phyloP scores from a whole-genome alignment of 2,329 filamentous ascomycete species.

The Fusarium sp. region DNA sequence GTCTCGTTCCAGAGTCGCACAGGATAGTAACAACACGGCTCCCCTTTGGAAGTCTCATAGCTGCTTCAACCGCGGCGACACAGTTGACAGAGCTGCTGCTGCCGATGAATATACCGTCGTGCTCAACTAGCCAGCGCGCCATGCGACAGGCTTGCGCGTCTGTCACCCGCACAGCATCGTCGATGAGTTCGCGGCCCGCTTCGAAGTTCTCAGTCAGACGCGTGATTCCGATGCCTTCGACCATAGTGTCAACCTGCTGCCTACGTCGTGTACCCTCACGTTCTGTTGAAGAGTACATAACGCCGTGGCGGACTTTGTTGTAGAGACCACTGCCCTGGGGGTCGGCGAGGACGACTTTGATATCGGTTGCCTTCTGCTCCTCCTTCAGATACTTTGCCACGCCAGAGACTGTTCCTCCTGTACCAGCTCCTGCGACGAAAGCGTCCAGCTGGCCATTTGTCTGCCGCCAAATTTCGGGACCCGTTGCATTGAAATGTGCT shows the following conservation, averaged over 20 bases:
- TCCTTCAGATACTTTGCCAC: conserved; percentile 86
- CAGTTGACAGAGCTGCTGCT: conserved; percentile 98
- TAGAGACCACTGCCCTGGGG: conserved; percentile 93
- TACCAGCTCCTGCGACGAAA: conserved; percentile 93
- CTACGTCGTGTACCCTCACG: conserved; percentile 88
- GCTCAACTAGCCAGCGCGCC: conserved; percentile 96
- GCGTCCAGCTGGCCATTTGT: conserved; percentile 79
- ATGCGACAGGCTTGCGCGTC: conserved; percentile 91
- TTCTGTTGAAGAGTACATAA: conserved; percentile 94
- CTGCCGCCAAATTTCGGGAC: conserved; percentile 88
- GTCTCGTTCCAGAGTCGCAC: conserved; percentile 83
- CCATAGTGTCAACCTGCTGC: conserved; percentile 92
- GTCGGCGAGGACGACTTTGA: conserved; percentile 86
- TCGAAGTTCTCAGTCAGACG: conserved; percentile 94
- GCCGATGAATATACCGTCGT: conserved; percentile 93
- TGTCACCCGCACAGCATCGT: conserved; percentile 88
- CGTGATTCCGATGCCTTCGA: conserved; percentile 96
- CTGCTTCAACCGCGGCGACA: conserved; percentile 77
- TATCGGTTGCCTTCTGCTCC: conserved; percentile 60
- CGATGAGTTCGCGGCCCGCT: conserved; percentile 82
- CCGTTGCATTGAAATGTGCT: conserved; percentile 84
- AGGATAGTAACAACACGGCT: conserved; percentile 83
- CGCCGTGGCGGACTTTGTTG: conserved; percentile 90
- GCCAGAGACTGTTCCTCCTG: conserved; percentile 91
- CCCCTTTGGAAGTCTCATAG: conserved; percentile 67